Conservation (phyloP, 495 filamentous ascomycete species). For the Letharia columbiana region DNA sequence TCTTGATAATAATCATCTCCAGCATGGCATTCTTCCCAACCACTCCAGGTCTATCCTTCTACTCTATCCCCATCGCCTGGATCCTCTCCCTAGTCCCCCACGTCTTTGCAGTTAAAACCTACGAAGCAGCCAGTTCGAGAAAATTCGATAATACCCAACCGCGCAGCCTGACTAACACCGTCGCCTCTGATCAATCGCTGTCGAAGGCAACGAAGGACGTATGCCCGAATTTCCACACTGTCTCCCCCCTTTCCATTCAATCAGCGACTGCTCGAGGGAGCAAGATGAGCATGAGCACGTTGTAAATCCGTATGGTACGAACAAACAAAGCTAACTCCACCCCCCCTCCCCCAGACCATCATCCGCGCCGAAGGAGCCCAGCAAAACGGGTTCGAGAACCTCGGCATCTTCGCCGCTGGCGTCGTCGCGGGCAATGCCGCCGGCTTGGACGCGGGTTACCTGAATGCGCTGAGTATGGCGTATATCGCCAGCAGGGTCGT, state of each 20-base stretch:
- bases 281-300: too few relatives aligned
- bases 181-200: not conserved
- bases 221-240: too few relatives aligned
- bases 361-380: constrained; percentile 40
- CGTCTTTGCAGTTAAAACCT: not conserved
- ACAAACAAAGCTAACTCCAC: too few relatives aligned
- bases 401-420: constrained; percentile 41
- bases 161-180: not conserved
- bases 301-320: too few relatives aligned
- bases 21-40: not conserved
- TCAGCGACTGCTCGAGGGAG: not conserved
- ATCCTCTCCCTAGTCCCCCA: constrained; percentile 10
- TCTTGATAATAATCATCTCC: not conserved
- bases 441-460: constrained; percentile 22
- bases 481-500: not conserved
- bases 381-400: constrained; percentile 42
- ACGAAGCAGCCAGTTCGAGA: not conserved
- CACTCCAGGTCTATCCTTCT: constrained; percentile 2
- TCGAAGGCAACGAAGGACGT: not conserved
- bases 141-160: constrained; percentile 2
- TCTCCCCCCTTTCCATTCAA: not conserved
- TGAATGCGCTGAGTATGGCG: constrained; percentile 1
- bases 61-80: constrained; percentile 8
- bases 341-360: constrained; percentile 24
- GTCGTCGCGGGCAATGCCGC: constrained; percentile 44